Conservation (phyloP, 2,329 filamentous ascomycete species). For the Lecanicillium sp. region DNA sequence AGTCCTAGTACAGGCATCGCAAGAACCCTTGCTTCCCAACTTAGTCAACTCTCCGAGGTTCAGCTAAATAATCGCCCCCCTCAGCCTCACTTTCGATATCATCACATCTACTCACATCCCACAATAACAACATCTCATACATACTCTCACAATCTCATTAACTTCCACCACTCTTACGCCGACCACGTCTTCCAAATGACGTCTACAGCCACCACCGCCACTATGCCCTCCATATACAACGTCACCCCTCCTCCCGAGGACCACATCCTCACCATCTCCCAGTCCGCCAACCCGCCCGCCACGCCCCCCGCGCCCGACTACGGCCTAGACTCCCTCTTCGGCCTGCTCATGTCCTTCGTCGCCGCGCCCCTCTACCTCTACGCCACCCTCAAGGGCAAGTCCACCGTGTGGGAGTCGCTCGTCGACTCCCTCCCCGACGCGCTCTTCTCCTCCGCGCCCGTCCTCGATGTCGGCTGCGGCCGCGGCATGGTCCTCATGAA, state of each 20-base stretch:
- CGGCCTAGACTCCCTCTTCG: constrained; percentile 15
- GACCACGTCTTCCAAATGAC: too few relatives aligned
- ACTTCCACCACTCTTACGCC: too few relatives aligned
- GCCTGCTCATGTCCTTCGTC: constrained; percentile 13
- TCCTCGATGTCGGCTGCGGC: constrained; percentile 18
- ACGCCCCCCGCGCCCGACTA: constrained; percentile 11
- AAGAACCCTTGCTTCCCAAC: too few relatives aligned
- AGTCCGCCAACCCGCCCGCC: neutral
- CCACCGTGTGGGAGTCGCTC: constrained; percentile 15
- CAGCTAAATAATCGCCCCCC: too few relatives aligned
- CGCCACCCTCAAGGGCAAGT: constrained; percentile 17
- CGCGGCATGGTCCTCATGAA: constrained; percentile 18
- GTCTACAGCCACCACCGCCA: too few relatives aligned
- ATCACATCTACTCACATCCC: too few relatives aligned
- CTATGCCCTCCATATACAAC: constrained; percentile 8
- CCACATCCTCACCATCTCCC: constrained; percentile 12
- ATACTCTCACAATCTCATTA: too few relatives aligned
- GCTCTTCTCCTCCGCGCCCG: constrained; percentile 6
- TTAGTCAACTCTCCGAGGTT: too few relatives aligned
- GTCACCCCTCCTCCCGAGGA: constrained; percentile 8
- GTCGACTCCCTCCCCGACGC: constrained; percentile 8
- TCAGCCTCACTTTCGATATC: too few relatives aligned
- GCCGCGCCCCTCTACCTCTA: constrained; percentile 17
- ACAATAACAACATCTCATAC: too few relatives aligned
- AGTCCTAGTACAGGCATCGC: too few relatives aligned